Percentiles rank a stretch among this genome's conserved stretches.
These are phyloP conservation scores for Aschersonia sp. DNA, from an alignment of 2,329 filamentous ascomycete species.

Conservation along the genomic window DNA sequence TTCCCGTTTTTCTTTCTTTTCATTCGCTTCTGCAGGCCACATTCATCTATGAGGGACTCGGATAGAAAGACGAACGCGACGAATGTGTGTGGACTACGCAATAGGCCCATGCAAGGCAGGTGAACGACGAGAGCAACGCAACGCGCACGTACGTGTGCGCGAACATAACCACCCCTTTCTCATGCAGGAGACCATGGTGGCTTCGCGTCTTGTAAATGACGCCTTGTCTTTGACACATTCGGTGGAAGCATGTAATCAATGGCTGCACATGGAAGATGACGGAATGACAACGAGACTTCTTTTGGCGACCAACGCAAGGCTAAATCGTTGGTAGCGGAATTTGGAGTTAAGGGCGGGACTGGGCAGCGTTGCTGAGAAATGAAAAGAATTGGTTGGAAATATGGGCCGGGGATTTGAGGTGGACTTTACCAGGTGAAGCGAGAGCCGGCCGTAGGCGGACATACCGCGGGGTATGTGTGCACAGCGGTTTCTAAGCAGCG, in stretches of 20 bases:
- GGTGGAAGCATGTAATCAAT: background rate
- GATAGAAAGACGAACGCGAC: no score
- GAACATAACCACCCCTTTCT: no score
- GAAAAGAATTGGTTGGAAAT: constrained; percentile 2
- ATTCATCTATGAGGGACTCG: no score
- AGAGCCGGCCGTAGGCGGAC: constrained; percentile 2
- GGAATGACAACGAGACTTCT: background rate
- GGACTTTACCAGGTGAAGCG: background rate
- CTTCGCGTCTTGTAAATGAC: background rate
- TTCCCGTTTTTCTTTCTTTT: no score
- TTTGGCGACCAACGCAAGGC: background rate
- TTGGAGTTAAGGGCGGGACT: constrained; percentile 1
- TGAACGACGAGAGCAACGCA: no score
- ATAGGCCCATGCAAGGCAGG: no score
- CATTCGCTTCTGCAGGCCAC: no score
- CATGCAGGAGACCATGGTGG: no score
- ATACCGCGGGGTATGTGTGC: background rate
- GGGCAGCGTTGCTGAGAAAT: constrained; percentile 4
- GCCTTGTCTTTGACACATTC: background rate
- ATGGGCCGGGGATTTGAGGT: background rate
- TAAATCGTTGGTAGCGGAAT: background rate
- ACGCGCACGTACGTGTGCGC: no score
- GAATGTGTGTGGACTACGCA: no score
- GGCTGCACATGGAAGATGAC: constrained; percentile 1
- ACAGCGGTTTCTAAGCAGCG: background rate